Evolutionary conservation across 495 filamentous ascomycete genomes (phyloP).

Genomic region (Darksidea phi): DNA sequence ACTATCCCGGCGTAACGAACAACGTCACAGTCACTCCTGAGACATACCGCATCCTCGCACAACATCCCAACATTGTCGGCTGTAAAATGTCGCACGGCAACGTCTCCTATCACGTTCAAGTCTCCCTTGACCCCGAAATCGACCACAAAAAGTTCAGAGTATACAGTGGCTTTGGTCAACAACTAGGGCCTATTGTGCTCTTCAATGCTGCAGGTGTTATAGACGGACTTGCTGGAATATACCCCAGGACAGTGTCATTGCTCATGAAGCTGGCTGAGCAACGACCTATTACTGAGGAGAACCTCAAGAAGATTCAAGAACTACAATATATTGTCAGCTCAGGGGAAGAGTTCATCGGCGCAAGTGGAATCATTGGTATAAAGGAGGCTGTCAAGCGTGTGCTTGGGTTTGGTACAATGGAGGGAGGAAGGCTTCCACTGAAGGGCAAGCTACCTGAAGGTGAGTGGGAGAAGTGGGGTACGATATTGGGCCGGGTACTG

Average conservation of each 20-base stretch:
- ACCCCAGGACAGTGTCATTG: slow-evolving; percentile 55
- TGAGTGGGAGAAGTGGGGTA: slow-evolving; percentile 33
- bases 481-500: slow-evolving; percentile 10
- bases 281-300: slow-evolving; percentile 45
- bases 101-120: slow-evolving; percentile 60
- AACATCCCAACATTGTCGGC: slow-evolving; percentile 55
- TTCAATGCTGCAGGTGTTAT: slow-evolving; percentile 65
- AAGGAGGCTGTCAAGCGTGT: slow-evolving; percentile 63
- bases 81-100: slow-evolving; percentile 70
- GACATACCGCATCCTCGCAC: slow-evolving; percentile 46
- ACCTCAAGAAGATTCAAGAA: slow-evolving; percentile 53
- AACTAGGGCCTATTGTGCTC: slow-evolving; percentile 61
- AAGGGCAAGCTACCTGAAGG: slow-evolving; percentile 33
- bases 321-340: slow-evolving; percentile 55
- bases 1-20: slow-evolving; percentile 72
- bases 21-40: slow-evolving; percentile 61
- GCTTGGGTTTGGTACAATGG: slow-evolving; percentile 54
- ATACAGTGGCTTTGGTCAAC: slow-evolving; percentile 70
- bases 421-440: slow-evolving; percentile 58
- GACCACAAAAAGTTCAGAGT: slow-evolving; percentile 57
- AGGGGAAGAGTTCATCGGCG: slow-evolving; percentile 56
- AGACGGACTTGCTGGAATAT: slow-evolving; percentile 65
- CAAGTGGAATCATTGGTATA: slow-evolving; percentile 61
- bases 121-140: slow-evolving; percentile 57
- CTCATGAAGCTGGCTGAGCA: slow-evolving; percentile 53